Percentiles rank a stretch among this genome's conserved stretches.
Evolutionary conservation across 495 filamentous ascomycete genomes (phyloP).

Genomic region (Talaromyces nanjingensis): DNA sequence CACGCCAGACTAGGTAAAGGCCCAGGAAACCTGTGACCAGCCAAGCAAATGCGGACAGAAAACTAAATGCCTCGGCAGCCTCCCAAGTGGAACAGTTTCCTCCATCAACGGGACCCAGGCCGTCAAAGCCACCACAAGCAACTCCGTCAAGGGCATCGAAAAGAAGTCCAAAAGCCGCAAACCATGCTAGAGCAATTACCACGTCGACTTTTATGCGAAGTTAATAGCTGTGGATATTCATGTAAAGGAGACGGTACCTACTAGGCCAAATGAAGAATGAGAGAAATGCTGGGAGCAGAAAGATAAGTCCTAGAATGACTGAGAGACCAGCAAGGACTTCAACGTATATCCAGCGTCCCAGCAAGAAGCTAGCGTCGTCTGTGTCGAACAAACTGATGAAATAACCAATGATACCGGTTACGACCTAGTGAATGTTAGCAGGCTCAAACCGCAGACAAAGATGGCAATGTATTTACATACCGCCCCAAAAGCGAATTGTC

Average conservation of each 20-base stretch:
- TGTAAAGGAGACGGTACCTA: slow-evolving; percentile 16
- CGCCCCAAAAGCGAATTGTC: slow-evolving; percentile 33
- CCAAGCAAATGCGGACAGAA: slow-evolving; percentile 60
- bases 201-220: slow-evolving; percentile 36
- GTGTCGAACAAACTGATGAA: slow-evolving; percentile 34
- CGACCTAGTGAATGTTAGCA: slow-evolving; percentile 25
- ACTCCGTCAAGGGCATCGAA: slow-evolving; percentile 45
- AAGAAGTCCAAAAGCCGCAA: slow-evolving; percentile 54
- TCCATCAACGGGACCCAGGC: slow-evolving; percentile 32
- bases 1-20: slow-evolving; percentile 4
- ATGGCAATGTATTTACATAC: slow-evolving; percentile 17
- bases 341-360: slow-evolving; percentile 54
- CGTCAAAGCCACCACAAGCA: slow-evolving; percentile 48
- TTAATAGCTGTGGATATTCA: not conserved
- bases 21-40: slow-evolving; percentile 49
- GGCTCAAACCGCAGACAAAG: not conserved
- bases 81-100: slow-evolving; percentile 53
- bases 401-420: slow-evolving; percentile 49
- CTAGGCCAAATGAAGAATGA: slow-evolving; percentile 37
- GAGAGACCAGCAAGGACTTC: slow-evolving; percentile 50
- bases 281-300: slow-evolving; percentile 46
- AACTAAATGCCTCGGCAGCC: slow-evolving; percentile 57
- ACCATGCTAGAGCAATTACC: slow-evolving; percentile 54
- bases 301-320: slow-evolving; percentile 44
- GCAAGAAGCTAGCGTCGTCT: slow-evolving; percentile 26